Evolutionary conservation across 1,139 yeast species (phyloP).

Genomic region (Protomyces gravidus): DNA sequence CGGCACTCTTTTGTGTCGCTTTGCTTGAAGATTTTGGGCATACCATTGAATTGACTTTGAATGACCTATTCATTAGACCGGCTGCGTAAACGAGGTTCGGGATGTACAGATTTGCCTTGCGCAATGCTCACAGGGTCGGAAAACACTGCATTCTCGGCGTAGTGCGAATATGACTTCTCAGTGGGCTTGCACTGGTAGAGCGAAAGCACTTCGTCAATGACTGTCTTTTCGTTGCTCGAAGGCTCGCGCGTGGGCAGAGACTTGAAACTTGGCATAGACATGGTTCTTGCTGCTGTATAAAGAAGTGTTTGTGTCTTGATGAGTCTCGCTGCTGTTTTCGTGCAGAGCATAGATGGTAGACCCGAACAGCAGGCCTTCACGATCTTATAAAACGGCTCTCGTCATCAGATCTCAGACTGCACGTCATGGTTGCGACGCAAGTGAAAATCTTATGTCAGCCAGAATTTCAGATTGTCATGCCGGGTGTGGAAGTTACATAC

Average conservation of each 20-base stretch:
- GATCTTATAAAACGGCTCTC: not conserved
- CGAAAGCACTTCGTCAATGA: constrained; percentile 24
- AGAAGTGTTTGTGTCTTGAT: not conserved
- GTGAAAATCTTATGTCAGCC: too few species aligned
- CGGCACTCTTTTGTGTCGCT: constrained; percentile 23
- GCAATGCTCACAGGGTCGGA: constrained; percentile 9
- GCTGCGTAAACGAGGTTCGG: not conserved
- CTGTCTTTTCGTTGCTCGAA: constrained; percentile 6
- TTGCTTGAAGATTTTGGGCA: constrained; percentile 21
- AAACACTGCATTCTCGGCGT: constrained; percentile 25
- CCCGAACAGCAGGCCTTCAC: not conserved
- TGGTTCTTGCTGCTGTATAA: not conserved
- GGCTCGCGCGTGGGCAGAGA: constrained; percentile 23
- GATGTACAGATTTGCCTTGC: not conserved
- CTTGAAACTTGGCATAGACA: constrained; percentile 7
- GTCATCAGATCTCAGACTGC: not conserved
- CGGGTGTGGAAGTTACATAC: too few species aligned
- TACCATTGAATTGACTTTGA: constrained; percentile 24
- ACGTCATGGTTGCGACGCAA: too few species aligned
- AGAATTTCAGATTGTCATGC: too few species aligned
- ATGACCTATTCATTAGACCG: constrained; percentile 4
- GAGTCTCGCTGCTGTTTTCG: too few species aligned
- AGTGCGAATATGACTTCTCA: constrained; percentile 21
- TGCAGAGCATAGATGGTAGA: not conserved
- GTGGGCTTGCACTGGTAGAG: constrained; percentile 26